Evolutionary conservation across 208 protist genomes (phyloP).

Genomic region (Balamuthia mandrillaris): DNA sequence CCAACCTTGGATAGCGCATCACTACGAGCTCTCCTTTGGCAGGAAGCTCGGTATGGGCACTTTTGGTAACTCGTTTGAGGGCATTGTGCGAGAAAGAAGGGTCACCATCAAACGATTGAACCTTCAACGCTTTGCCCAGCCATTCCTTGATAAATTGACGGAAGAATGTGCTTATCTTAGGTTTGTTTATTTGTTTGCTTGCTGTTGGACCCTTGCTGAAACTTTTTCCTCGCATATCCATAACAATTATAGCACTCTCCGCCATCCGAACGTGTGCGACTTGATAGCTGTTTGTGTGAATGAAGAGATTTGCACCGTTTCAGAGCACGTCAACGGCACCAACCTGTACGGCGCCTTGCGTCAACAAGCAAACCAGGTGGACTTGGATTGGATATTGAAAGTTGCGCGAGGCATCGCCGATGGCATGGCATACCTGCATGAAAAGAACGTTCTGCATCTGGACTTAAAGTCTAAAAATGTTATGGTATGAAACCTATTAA

Average conservation of each 20-base stretch:
- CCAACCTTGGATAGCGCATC: no score
- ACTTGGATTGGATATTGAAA: neutral
- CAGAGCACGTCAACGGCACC: neutral
- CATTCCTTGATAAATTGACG: no score
- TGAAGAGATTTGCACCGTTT: neutral
- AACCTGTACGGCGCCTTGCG: conserved; percentile 5
- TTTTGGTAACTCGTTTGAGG: neutral
- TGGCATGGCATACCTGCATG: neutral
- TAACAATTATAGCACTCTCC: neutral
- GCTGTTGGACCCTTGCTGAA: neutral
- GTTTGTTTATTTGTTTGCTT: neutral
- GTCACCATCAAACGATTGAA: no score
- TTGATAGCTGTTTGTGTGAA: neutral
- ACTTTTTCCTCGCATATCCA: neutral
- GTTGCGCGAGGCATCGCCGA: neutral
- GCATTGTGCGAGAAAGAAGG: neutral
- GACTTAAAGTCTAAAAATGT: neutral
- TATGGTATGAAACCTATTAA: no score
- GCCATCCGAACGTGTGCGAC: neutral
- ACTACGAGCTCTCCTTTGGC: neutral
- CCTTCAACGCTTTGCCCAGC: no score
- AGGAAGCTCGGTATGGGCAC: neutral
- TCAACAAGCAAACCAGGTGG: neutral
- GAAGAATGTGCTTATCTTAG: neutral
- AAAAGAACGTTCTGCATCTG: neutral